A percentile compares a stretch with the other conserved stretches of the same genome.
These are phyloP conservation scores for Areca catechu DNA, from an alignment of 176 grass and related monocot genomes.

Conservation along the genomic window DNA sequence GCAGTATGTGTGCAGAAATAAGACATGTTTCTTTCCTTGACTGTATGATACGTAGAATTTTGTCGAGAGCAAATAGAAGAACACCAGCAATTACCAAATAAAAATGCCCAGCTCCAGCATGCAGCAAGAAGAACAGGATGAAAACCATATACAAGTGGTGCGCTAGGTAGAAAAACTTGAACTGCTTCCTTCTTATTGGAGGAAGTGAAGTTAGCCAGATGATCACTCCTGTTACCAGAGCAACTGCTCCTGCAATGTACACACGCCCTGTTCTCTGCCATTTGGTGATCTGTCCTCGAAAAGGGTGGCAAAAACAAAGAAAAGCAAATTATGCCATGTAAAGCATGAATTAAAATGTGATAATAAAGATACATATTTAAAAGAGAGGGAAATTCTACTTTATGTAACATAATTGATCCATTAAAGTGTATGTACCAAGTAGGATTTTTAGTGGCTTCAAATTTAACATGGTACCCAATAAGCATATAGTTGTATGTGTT, in stretches of 20 bases:
- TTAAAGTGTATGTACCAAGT: too few species aligned
- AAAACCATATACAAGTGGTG: conserved; percentile 41
- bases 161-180: conserved; percentile 29
- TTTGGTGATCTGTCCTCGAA: conserved; percentile 26
- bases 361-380: too few species aligned
- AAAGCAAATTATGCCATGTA: too few species aligned
- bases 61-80: conserved; percentile 39
- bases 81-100: conserved; percentile 39
- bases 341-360: too few species aligned
- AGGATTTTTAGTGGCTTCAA: too few species aligned
- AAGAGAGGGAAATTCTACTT: too few species aligned
- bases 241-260: conserved; percentile 33
- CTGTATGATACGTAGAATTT: conserved; percentile 25
- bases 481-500: too few species aligned
- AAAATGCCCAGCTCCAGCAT: conserved; percentile 35
- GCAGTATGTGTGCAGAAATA: conserved; percentile 27
- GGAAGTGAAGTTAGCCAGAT: conserved; percentile 47
- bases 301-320: too few species aligned
- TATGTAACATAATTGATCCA: too few species aligned
- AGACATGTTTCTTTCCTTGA: conserved; percentile 16
- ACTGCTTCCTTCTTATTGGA: conserved; percentile 28
- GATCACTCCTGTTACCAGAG: conserved; percentile 20
- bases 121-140: conserved; percentile 37
- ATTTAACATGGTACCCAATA: too few species aligned
- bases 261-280: conserved; percentile 31